Conservation (phyloP, 2,329 filamentous ascomycete genomes). For the Colletotrichum sp. region DNA sequence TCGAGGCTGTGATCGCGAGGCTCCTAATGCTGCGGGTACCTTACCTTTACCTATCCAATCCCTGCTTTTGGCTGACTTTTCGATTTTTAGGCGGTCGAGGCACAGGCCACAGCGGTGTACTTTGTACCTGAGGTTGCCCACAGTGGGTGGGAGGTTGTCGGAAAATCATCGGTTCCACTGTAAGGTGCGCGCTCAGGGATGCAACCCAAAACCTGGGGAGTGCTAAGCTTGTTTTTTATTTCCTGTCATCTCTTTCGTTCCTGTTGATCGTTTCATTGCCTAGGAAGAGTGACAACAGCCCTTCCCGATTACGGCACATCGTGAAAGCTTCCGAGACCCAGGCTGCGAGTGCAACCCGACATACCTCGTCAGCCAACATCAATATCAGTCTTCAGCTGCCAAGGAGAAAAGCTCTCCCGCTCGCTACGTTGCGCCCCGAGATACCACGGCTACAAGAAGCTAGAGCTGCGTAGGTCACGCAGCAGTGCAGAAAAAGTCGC, state of each 20-base stretch:
- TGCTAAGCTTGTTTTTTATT: background rate
- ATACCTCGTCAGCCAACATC: background rate
- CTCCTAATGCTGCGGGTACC: background rate
- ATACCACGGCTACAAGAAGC: background rate
- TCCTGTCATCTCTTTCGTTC: background rate
- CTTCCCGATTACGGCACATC: background rate
- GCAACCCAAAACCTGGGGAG: conserved; percentile 1
- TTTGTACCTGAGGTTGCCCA: background rate
- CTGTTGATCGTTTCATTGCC: background rate
- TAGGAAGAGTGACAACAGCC: background rate
- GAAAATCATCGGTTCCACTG: conserved; percentile 19
- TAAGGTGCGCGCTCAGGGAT: background rate
- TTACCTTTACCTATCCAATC: background rate
- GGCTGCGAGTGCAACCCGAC: background rate
- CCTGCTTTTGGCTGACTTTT: background rate
- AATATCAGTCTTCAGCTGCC: background rate
- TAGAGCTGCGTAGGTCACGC: background rate
- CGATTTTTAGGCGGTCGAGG: conserved; percentile 11
- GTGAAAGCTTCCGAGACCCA: background rate
- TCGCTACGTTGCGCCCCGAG: background rate
- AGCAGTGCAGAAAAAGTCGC: background rate
- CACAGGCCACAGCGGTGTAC: background rate
- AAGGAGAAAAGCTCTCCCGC: background rate
- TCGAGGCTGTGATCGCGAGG: conserved; percentile 18
- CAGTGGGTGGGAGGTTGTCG: conserved; percentile 8